Evolutionary conservation across 108 stramenopile species (phyloP).

Genomic region (Schizochytrium sp.): DNA sequence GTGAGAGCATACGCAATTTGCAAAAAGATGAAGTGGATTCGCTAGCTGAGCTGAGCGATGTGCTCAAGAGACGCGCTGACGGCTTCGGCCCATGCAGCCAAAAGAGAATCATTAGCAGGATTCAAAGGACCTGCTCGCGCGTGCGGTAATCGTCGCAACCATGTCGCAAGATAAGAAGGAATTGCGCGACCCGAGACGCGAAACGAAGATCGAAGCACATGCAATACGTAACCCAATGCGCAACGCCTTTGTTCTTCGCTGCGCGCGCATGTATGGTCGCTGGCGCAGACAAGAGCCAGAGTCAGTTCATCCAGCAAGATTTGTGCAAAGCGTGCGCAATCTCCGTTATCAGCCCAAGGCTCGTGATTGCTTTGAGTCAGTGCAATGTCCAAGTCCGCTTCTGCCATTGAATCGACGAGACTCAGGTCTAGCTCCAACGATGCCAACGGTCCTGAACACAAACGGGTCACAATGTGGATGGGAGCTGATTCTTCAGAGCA

Average conservation of each 20-base stretch:
- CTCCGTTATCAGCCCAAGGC: background rate
- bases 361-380: background rate
- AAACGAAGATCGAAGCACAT: background rate
- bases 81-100: background rate
- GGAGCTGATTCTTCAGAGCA: background rate
- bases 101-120: background rate
- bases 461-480: background rate
- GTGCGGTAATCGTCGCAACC: background rate
- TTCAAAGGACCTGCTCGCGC: background rate
- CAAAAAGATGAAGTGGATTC: background rate
- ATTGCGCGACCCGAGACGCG: background rate
- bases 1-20: too few species aligned
- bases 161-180: background rate
- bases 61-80: background rate
- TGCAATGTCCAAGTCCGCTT: too few species aligned
- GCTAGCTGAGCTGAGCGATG: background rate
- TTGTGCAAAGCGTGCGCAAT: background rate
- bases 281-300: background rate
- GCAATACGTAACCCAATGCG: background rate
- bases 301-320: background rate
- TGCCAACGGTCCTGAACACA: too few species aligned
- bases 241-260: background rate
- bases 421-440: too few species aligned
- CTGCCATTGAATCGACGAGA: too few species aligned
- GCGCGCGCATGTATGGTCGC: background rate